phyloP scores from a whole-genome alignment of 2,329 filamentous ascomycete genomes.

The Penicillium sp. region DNA sequence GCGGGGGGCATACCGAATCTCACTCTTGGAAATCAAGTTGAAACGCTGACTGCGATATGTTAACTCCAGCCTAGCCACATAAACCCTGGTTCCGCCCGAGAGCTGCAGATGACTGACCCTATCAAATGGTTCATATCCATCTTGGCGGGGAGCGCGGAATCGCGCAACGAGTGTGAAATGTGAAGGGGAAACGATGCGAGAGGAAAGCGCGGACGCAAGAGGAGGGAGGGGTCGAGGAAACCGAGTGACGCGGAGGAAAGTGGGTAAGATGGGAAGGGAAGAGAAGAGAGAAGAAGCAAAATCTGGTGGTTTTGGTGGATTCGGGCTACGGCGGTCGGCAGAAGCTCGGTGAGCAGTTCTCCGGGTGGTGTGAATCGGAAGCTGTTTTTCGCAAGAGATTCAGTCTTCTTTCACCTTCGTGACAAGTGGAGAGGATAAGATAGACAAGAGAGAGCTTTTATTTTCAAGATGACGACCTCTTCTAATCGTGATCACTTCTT shows the following conservation, averaged over 20 bases:
- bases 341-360: conserved; percentile 38
- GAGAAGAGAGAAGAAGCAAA: conserved; percentile 33
- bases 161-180: conserved; percentile 37
- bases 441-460: background rate
- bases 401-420: background rate
- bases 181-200: conserved; percentile 29
- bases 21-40: conserved; percentile 95
- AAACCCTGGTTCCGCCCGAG: conserved; percentile 38
- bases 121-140: conserved; percentile 57
- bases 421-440: background rate
- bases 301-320: conserved; percentile 38
- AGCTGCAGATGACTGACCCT: conserved; percentile 45
- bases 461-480: conserved; percentile 63
- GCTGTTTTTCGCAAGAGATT: conserved; percentile 17
- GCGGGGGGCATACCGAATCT: conserved; percentile 75
- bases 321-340: conserved; percentile 38
- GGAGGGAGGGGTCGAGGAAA: conserved; percentile 24
- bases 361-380: conserved; percentile 18
- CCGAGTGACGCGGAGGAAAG: conserved; percentile 29
- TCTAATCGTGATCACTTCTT: conserved; percentile 83
- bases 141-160: conserved; percentile 35
- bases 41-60: conserved; percentile 74
- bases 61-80: conserved; percentile 42
- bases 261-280: conserved; percentile 30
- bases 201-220: conserved; percentile 25